These are phyloP conservation scores for Geosiphon pyriformis DNA, from an alignment of 192 early-diverging fungal species.

Conservation along the genomic window DNA sequence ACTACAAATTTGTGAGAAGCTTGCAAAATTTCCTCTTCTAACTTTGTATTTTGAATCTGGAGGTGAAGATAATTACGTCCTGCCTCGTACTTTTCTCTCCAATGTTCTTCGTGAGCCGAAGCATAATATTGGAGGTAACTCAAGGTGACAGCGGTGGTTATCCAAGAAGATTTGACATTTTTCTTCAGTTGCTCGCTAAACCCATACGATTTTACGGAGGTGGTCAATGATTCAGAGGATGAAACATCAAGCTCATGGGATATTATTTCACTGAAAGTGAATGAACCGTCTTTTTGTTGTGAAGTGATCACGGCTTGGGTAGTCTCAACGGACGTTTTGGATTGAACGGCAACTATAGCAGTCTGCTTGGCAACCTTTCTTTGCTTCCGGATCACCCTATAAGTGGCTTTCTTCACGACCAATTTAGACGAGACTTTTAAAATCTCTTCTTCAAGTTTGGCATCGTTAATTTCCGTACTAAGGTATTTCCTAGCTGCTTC, in stretches of 20 bases:
- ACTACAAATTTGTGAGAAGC: slow-evolving; percentile 9
- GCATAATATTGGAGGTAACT: not conserved
- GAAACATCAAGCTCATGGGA: not conserved
- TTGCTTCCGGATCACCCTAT: not conserved
- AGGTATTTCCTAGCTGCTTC: slow-evolving; percentile 2
- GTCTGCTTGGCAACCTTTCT: not conserved
- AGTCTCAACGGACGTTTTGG: not conserved
- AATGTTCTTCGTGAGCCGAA: not conserved
- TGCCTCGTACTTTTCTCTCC: not conserved
- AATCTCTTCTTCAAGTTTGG: slow-evolving; percentile 5
- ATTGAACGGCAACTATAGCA: not conserved
- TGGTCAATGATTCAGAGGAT: not conserved
- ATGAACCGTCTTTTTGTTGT: not conserved
- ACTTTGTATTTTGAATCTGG: not conserved
- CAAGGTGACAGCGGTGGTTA: not conserved
- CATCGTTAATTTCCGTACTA: not conserved
- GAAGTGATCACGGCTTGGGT: not conserved
- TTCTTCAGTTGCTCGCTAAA: not conserved
- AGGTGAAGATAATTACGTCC: not conserved
- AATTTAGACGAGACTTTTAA: not conserved
- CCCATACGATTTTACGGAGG: not conserved
- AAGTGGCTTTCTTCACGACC: not conserved
- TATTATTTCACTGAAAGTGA: not conserved
- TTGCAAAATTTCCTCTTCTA: slow-evolving; percentile 6
- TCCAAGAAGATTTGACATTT: not conserved